Conservation (phyloP, 2,329 filamentous ascomycete species). For the Chaetomium olivaceum region DNA sequence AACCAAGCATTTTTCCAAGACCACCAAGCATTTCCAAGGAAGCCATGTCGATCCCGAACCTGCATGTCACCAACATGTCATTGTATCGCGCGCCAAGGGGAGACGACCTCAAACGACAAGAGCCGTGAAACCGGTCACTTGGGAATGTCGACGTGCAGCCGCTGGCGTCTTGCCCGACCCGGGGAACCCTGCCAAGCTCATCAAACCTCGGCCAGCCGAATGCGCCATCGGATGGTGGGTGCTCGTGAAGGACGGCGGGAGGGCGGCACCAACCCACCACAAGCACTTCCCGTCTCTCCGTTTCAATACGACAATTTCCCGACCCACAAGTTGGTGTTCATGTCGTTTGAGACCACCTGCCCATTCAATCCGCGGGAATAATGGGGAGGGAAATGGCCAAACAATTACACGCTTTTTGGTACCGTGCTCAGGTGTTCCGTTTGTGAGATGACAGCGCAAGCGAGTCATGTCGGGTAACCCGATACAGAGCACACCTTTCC, state of each 20-base stretch:
- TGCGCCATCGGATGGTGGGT: not conserved
- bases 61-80: slow-evolving; percentile 4
- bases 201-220: not conserved
- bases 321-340: not conserved
- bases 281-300: not conserved
- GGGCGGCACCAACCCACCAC: not conserved
- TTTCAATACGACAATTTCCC: not conserved
- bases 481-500: not conserved
- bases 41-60: slow-evolving; percentile 19
- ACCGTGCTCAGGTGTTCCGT: not conserved
- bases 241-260: not conserved
- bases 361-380: not conserved
- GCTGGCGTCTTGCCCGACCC: not conserved
- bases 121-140: not conserved
- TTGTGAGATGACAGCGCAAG: not conserved
- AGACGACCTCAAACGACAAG: not conserved
- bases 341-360: too few species aligned
- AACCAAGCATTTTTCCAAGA: slow-evolving; percentile 27
- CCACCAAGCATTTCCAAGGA: slow-evolving; percentile 19
- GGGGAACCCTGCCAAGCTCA: not conserved
- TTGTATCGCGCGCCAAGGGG: not conserved
- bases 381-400: not conserved
- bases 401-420: not conserved
- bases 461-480: too few species aligned
- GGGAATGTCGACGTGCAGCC: not conserved